Evolutionary conservation across 768 basidiomycete species (phyloP).

Genomic region (Termitomyces sp.): DNA sequence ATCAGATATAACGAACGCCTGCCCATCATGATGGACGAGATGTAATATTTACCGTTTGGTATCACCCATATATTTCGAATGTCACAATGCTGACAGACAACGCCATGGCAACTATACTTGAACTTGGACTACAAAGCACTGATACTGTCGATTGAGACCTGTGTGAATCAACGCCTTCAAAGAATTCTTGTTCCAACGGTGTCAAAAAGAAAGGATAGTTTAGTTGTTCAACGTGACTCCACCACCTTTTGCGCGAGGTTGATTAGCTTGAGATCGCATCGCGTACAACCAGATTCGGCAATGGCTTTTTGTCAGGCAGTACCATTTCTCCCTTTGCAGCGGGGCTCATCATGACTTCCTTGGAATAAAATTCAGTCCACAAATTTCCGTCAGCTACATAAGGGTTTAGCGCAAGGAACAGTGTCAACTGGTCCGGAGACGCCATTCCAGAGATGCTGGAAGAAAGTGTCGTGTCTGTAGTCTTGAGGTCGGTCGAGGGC

Average conservation of each 20-base stretch:
- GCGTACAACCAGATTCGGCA: constrained; percentile 34
- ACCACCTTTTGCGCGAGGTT: background rate
- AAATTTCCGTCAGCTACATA: constrained; percentile 27
- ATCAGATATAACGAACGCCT: background rate
- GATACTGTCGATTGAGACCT: too few relatives aligned
- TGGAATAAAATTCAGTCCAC: constrained; percentile 40
- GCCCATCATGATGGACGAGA: background rate
- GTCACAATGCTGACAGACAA: background rate
- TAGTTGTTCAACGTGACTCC: too few relatives aligned
- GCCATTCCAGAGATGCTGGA: background rate
- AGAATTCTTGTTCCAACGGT: too few relatives aligned
- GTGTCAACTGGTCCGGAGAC: constrained; percentile 24
- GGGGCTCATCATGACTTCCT: constrained; percentile 37
- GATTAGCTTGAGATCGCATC: constrained; percentile 22
- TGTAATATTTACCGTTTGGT: too few relatives aligned
- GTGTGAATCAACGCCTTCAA: background rate
- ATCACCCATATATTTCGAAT: background rate
- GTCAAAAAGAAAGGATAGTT: background rate
- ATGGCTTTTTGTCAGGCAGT: constrained; percentile 36
- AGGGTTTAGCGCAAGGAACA: constrained; percentile 16
- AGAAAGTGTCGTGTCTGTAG: background rate
- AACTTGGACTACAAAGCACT: background rate
- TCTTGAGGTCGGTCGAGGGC: constrained; percentile 4
- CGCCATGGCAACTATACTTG: background rate
- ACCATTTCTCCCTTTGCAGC: constrained; percentile 36